These are phyloP conservation scores for Aureobasidium namibiae DNA, from an alignment of 2,329 filamentous ascomycete genomes.

Conservation along the genomic window DNA sequence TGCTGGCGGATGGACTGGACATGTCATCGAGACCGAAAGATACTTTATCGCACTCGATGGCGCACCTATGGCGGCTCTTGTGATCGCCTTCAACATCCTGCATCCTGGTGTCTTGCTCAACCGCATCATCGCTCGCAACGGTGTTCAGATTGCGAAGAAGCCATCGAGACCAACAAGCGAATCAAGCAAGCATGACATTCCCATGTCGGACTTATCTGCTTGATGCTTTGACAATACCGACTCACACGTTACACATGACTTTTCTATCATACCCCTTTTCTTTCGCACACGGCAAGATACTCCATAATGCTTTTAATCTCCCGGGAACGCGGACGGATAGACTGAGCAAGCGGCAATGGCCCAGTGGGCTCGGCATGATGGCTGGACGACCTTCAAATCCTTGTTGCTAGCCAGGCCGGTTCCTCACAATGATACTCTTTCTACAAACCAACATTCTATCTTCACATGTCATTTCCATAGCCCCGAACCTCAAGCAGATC, in stretches of 20 bases:
- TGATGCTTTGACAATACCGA: background rate
- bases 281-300: background rate
- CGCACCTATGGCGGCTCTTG: conserved; percentile 44
- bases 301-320: background rate
- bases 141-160: background rate
- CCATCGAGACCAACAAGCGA: background rate
- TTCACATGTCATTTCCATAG: too few relatives aligned
- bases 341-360: too few relatives aligned
- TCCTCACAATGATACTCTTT: too few relatives aligned
- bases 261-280: background rate
- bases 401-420: too few relatives aligned
- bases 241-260: background rate
- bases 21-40: conserved; percentile 41
- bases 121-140: background rate
- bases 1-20: conserved; percentile 53
- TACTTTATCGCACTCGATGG: conserved; percentile 46
- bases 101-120: conserved; percentile 34
- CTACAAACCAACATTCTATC: too few relatives aligned
- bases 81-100: conserved; percentile 37
- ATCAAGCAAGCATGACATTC: background rate
- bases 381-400: too few relatives aligned
- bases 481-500: too few relatives aligned
- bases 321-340: too few relatives aligned
- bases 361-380: too few relatives aligned
- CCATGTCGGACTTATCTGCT: background rate